Base-by-base conservation (phyloP, 2,329 filamentous ascomycete species). In the Epichloe glyceriae region DNA sequence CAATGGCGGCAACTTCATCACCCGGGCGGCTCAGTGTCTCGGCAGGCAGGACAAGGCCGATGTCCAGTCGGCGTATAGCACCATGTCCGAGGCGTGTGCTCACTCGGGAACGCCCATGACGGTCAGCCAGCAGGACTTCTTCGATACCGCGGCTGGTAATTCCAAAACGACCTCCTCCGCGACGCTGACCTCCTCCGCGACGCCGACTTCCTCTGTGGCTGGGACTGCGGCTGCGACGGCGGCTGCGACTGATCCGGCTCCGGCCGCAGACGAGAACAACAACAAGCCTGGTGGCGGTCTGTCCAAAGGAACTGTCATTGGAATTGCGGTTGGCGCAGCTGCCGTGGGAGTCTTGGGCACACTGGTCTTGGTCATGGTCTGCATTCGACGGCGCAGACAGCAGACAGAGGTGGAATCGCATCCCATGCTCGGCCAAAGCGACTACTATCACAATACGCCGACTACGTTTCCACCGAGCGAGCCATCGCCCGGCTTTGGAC, bases 1-100 rank as follows among this genome's bases (percentile, higher is more conserved):
- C 54, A 76, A 78, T 51, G 62, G 66, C 34, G 71, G 71, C 50
- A 64, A 70, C 55, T 79, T 78, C 59, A 63, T 78, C 53, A 70
- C 68, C 19, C 66, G 67, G 35, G 58, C 72, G 2, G 76, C 75
- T 3, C 56, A 54, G 12, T 79, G 76, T 54, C 58, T 79, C 12
- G 73, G 69, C 7, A 52, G 57, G 15, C 35, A 58, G 3, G 58
- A 57, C 17, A 57, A 61, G 0, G 56, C 20, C 20, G 70, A 76
- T 43, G 55, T 77, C 5, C 54, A 61, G 14, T 51, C 58, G 15
- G 72, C 74, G 15, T 79, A 74, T 56, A 57, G 61, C 6, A 71
- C 62, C 3, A 68, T 79, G 65, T 53, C 58, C 3, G 56, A 57
- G 14, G 71, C 73, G 11, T 79, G 76, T 57, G 55, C 60, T 2